These are phyloP conservation scores for Coemansia guatemalensis DNA, from an alignment of 192 early-diverging fungal species.

Conservation along the genomic window DNA sequence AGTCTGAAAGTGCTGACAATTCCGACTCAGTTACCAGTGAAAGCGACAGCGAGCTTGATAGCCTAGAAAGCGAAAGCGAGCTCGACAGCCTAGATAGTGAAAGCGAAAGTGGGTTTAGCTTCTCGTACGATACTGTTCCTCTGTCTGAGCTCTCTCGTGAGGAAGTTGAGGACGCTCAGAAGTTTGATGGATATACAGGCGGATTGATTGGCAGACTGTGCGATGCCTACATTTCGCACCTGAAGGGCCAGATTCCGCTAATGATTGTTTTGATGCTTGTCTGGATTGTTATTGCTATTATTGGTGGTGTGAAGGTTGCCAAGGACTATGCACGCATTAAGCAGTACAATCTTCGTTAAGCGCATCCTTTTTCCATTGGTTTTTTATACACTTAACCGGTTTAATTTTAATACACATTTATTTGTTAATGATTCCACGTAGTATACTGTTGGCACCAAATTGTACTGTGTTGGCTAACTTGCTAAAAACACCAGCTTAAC, in stretches of 20 bases:
- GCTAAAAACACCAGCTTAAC: not conserved
- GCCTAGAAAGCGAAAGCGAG: constrained; percentile 8
- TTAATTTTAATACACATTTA: constrained; percentile 1
- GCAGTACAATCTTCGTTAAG: constrained; percentile 14
- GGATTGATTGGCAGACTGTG: constrained; percentile 43
- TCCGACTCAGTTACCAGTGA: not conserved
- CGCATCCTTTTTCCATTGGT: constrained; percentile 10
- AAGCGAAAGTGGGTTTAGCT: not conserved
- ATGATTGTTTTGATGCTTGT: constrained; percentile 34
- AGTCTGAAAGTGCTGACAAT: not conserved
- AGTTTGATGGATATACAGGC: constrained; percentile 49
- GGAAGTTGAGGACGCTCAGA: constrained; percentile 31
- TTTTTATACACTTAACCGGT: not conserved
- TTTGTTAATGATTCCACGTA: not conserved
- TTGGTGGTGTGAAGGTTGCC: constrained; percentile 30
- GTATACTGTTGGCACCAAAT: not conserved
- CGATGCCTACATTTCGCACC: constrained; percentile 28
- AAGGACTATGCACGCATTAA: constrained; percentile 17
- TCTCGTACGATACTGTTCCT: constrained; percentile 11
- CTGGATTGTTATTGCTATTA: constrained; percentile 42
- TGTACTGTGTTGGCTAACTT: not conserved
- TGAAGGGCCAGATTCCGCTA: constrained; percentile 31
- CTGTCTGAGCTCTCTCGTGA: constrained; percentile 23
- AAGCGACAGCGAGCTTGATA: constrained; percentile 2
- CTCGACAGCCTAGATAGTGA: constrained; percentile 12